These are phyloP conservation scores for Yarrowia sp. DNA, from an alignment of 805 yeast genomes.

Conservation along the genomic window DNA sequence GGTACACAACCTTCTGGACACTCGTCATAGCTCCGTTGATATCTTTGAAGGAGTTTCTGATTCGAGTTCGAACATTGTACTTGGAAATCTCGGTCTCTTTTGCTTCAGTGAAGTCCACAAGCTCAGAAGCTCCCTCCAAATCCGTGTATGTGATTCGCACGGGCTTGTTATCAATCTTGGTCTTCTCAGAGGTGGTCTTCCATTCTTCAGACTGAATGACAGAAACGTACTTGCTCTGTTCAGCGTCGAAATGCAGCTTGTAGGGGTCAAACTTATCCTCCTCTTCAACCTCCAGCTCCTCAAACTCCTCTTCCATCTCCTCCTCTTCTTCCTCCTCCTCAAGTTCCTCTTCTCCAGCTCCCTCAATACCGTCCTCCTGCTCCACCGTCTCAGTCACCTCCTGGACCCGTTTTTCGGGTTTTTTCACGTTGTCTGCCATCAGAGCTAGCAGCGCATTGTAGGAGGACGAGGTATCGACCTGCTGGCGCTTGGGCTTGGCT, in stretches of 20 bases:
- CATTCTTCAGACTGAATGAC: background rate
- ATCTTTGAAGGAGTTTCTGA: background rate
- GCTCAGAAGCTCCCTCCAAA: background rate
- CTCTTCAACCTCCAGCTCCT: background rate
- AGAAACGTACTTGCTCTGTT: constrained; percentile 31
- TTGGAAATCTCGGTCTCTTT: background rate
- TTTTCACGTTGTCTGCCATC: constrained; percentile 14
- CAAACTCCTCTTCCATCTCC: constrained; percentile 37
- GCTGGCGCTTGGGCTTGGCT: constrained; percentile 7
- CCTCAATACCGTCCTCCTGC: constrained; percentile 34
- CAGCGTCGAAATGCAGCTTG: constrained; percentile 63
- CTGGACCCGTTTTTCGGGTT: constrained; percentile 15
- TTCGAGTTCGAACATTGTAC: constrained; percentile 5
- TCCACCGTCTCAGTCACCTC: constrained; percentile 30
- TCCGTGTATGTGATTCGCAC: background rate
- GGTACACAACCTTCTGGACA: background rate
- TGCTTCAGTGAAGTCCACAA: constrained; percentile 10
- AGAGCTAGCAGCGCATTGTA: background rate
- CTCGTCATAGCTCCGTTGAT: background rate
- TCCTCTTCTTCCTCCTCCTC: constrained; percentile 35
- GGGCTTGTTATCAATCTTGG: background rate
- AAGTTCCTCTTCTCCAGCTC: constrained; percentile 39
- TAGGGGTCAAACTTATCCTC: constrained; percentile 59
- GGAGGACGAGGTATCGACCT: background rate
- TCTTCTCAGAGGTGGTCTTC: constrained; percentile 1